phyloP scores from a whole-genome alignment of 2,329 filamentous ascomycete species.

The Microsporum canis region DNA sequence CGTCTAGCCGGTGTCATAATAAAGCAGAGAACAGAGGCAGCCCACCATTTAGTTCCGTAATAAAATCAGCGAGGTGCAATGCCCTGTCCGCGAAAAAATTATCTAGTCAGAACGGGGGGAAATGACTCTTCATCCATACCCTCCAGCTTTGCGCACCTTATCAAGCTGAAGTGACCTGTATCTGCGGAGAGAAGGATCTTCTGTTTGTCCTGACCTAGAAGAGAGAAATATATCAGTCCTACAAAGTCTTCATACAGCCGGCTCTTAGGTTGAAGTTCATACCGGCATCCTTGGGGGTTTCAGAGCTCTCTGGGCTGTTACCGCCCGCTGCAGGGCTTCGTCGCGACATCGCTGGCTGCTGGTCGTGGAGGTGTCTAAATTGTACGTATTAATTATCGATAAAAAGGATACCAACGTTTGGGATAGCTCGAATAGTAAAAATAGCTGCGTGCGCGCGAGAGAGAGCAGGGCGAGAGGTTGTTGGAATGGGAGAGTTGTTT shows the following conservation, averaged over 20 bases:
- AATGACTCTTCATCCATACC: background rate
- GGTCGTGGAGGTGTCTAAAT: background rate
- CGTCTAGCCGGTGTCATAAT: background rate
- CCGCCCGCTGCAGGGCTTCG: conserved; percentile 9
- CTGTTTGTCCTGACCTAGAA: conserved; percentile 38
- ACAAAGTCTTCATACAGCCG: background rate
- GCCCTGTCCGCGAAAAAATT: conserved; percentile 23
- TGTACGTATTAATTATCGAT: background rate
- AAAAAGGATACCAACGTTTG: background rate
- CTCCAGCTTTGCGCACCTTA: conserved; percentile 29
- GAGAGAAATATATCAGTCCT: background rate
- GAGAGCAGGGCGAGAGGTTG: background rate
- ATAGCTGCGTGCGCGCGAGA: background rate
- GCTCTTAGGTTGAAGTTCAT: background rate
- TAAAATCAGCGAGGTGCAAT: conserved; percentile 40
- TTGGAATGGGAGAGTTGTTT: background rate
- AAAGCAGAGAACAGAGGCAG: background rate
- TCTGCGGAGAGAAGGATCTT: conserved; percentile 39
- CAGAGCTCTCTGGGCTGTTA: conserved; percentile 3
- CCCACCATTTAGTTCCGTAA: conserved; percentile 41
- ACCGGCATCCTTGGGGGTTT: conserved; percentile 8
- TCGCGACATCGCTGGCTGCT: conserved; percentile 11
- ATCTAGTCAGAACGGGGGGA: background rate
- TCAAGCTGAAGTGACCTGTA: conserved; percentile 40
- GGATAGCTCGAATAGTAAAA: background rate